Base-by-base conservation (phyloP, 163 green algal genomes). In the Botryococcus braunii region DNA sequence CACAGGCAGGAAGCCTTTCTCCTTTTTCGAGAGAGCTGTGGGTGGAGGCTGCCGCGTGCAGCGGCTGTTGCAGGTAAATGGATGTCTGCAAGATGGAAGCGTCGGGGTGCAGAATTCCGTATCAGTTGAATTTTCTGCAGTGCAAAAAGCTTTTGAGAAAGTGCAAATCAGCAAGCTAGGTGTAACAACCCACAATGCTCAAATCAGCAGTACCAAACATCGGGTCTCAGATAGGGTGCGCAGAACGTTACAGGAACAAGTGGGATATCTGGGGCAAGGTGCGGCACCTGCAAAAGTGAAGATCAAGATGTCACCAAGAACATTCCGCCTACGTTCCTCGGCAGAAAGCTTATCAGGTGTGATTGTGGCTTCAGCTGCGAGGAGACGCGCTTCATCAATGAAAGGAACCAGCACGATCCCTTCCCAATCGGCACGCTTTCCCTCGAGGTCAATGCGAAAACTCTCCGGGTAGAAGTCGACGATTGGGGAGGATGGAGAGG, bases 391-490 rank as follows among this genome's bases (percentile, higher is more conserved):
- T 73, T 90, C 77, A 61, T 92, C 83, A n/a, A 92, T 84, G 69
- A 92, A 92, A 0, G 73, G 70, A n/a, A 92, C 76, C 34, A 90
- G 82, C 13, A 89, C 79, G 23, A 91, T 77, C 23, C 76, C 82
- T 69, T 89, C 81, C 81, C 82, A 89, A 52, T 86, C 79, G 27
- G 76, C 69, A 23, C 81, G 70, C 65, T 85, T 87, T 59, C 81
- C 81, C 72, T 87, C 81, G 66, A 74, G 34, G 70, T 87, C 94
- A 3, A 97, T 73, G 5, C 61, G 32, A 69, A 93, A 88, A 32
- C 94, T 72, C 2, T 52, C 75, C 1, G 94, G 94, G 79, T 99
- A 99, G 71, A 98, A 98, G 77, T 97, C 91, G 1, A 88, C 69
- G 66, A 99, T 96, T 63, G 94, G 91, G 2, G 89, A 97, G 43